Conservation (phyloP, 1,284 basidiomycete species). For the Heliocybe sulcata region DNA sequence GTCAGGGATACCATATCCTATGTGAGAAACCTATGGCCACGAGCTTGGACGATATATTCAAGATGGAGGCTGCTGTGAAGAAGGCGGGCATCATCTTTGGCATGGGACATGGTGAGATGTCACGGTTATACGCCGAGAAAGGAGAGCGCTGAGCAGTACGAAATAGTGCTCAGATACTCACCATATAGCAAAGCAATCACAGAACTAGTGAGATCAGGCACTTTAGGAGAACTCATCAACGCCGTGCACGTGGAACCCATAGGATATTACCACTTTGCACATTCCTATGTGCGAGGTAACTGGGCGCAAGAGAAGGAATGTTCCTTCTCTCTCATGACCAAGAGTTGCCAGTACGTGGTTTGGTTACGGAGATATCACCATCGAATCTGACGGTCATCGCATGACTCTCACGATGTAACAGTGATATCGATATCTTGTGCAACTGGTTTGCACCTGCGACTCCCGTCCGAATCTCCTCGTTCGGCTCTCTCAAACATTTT, state of each 20-base stretch:
- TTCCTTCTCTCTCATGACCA: conserved; percentile 81
- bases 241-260: conserved; percentile 73
- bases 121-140: background rate
- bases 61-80: conserved; percentile 67
- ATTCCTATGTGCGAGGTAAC: conserved; percentile 79
- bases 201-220: conserved; percentile 61
- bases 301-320: conserved; percentile 68
- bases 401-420: too few species aligned
- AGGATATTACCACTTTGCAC: conserved; percentile 79
- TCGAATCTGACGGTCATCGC: too few species aligned
- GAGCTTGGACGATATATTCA: conserved; percentile 59
- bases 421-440: conserved; percentile 80
- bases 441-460: conserved; percentile 63
- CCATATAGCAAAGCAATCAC: conserved; percentile 71
- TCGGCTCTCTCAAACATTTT: conserved; percentile 80
- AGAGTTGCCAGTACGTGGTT: conserved; percentile 75
- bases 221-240: conserved; percentile 73
- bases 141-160: background rate
- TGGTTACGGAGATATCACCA: too few species aligned
- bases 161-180: conserved; percentile 77
- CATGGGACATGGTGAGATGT: conserved; percentile 67
- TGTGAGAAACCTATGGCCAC: conserved; percentile 92
- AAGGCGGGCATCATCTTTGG: conserved; percentile 71
- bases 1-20: conserved; percentile 79
- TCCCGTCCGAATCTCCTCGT: conserved; percentile 70